phyloP scores from a whole-genome alignment of 768 basidiomycete genomes.

The Pulveroboletus sp. region DNA sequence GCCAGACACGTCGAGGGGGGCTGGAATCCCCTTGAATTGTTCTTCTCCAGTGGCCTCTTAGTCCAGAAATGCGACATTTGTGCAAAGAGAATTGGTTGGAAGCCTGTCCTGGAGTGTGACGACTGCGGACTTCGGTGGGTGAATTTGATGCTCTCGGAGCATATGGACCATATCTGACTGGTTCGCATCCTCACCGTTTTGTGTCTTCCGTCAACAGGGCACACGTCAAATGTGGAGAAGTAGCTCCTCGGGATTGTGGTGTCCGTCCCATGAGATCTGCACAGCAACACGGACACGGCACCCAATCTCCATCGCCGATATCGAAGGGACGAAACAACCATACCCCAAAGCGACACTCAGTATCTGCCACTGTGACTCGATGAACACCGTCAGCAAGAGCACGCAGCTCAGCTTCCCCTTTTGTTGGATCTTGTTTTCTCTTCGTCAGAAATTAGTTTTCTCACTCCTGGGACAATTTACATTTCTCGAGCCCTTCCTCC shows the following conservation, averaged over 20 bases:
- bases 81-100: constrained; percentile 79
- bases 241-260: constrained; percentile 78
- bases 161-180: constrained; percentile 16
- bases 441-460: constrained; percentile 2
- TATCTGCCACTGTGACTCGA: constrained; percentile 22
- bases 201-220: constrained; percentile 43
- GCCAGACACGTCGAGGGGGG: constrained; percentile 33
- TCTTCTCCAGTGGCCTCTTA: constrained; percentile 71
- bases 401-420: constrained; percentile 5
- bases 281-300: constrained; percentile 25
- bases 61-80: constrained; percentile 83
- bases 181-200: not conserved
- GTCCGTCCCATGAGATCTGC: constrained; percentile 39
- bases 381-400: constrained; percentile 20
- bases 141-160: constrained; percentile 7
- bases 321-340: constrained; percentile 26
- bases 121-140: constrained; percentile 77
- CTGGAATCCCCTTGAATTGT: constrained; percentile 78
- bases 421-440: constrained; percentile 1
- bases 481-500: constrained; percentile 1
- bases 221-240: constrained; percentile 86
- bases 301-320: constrained; percentile 22
- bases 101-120: constrained; percentile 82
- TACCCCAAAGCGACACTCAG: constrained; percentile 27
- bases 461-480: constrained; percentile 10